Base-by-base conservation (phyloP, 148 eudicot genomes). In the Chenopodium formosanum region DNA sequence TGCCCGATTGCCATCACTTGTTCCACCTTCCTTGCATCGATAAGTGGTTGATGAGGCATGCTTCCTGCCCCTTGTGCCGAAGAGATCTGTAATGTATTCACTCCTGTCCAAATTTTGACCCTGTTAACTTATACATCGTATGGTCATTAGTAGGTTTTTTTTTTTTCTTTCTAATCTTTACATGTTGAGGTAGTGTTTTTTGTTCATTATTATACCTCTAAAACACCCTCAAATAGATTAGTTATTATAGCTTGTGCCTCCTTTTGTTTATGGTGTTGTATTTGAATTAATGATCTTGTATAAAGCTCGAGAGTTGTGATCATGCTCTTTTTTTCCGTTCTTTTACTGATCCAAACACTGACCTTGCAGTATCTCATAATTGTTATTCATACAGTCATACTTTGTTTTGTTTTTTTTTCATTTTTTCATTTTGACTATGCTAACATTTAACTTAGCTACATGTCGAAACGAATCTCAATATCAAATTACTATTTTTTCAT, bases 21-120 rank as follows among this genome's bases (percentile, higher is more conserved):
- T 95, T 95, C 86, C 98, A 95, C 88, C 92, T 92, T 80, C 97
- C 98, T 40, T 95, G 97, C 92, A 95, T 95, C 37, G 98, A 95
- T 80, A 92, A 91, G 83, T 95, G 98, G 98, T 88, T 95, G 82
- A 84, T 93, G 77, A 93, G 93, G 86, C 98, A 93, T 48, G 94
- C 90, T 70, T 95, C 98, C 67, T 95, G 98, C 90, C 98, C 98
- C 9, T 80, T 95, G 80, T 95, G 98, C 91, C 85, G 98, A 89
- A 89, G 98, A 76, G 97, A 95, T 85, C 86, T 95, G 88, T 95
- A 86, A 86, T 71, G 48, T 76, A n/a, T 19, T 31, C 64, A 60
- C 80, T 66, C 71, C 50, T 88, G 93, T 90, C 84, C 77, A 88
- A 63, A 79, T 86, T 88, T 88, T 84, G 84, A 76, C 87, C 60